phyloP scores from a whole-genome alignment of 2,329 filamentous ascomycete genomes.

The Zasmidium citrigriseum region DNA sequence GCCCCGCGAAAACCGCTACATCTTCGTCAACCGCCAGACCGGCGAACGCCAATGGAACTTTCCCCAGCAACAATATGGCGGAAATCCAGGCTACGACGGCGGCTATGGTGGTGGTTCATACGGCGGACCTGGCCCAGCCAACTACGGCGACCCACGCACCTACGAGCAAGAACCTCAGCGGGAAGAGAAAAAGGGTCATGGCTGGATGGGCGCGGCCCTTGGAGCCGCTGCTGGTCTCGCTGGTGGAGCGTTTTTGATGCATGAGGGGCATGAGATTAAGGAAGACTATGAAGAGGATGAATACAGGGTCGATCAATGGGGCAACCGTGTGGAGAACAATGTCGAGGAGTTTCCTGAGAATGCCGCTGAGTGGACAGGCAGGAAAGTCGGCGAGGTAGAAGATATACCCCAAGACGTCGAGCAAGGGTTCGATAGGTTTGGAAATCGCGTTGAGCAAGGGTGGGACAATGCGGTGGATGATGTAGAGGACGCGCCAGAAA shows the following conservation, averaged over 20 bases:
- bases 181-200: constrained; percentile 34
- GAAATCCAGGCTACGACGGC: constrained; percentile 21
- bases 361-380: constrained; percentile 46
- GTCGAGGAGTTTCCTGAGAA: constrained; percentile 46
- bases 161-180: constrained; percentile 8
- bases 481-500: constrained; percentile 36
- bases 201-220: constrained; percentile 40
- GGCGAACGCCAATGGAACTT: constrained; percentile 45
- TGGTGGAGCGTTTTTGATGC: constrained; percentile 47
- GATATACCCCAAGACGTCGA: constrained; percentile 38
- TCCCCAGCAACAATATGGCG: constrained; percentile 29
- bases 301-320: constrained; percentile 27
- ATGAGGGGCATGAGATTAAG: constrained; percentile 46
- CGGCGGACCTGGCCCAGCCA: constrained; percentile 19
- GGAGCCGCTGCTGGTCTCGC: constrained; percentile 45
- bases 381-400: constrained; percentile 44
- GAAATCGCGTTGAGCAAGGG: constrained; percentile 33
- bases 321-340: constrained; percentile 26
- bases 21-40: constrained; percentile 50
- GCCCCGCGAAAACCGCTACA: constrained; percentile 41
- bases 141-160: constrained; percentile 13
- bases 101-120: constrained; percentile 28
- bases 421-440: constrained; percentile 36
- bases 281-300: constrained; percentile 32
- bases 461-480: constrained; percentile 36